Evolutionary conservation across 306 rosid species (phyloP), one percentile per base, ranked within the genome.

Genomic region (Lablab purpureus): DNA sequence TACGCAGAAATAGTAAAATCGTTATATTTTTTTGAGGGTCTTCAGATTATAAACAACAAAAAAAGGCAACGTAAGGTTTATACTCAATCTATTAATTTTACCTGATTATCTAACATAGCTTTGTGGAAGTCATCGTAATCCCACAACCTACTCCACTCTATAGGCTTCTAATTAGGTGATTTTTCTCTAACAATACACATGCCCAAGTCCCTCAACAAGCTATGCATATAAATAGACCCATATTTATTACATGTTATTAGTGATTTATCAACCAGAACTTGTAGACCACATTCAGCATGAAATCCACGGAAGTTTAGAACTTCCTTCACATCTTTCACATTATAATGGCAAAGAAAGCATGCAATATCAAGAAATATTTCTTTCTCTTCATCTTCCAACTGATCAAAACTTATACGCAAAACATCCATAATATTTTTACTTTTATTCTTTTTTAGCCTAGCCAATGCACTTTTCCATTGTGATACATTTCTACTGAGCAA

Each of bases 321-420:
- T 30, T 28, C 1, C 15, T 6, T 28, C n/a, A 0, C 1, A 0
- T 7, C 0, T 8, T 10, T 1, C 13, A 0, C 0, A 0, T 3
- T 1, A 10, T 1, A 2, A 1, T 0, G 0, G 2, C 6, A 7
- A 34, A n/a, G 4, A 2, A 47, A 49, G 4, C 59, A 75, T 3
- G 73, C 36, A 63, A 76, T 64, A 19, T 76, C 80, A 0, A 76
- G 10, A 49, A 76, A 63, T 34, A 64, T 63, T 14, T 76, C 40
- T 5, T 54, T 54, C 0, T 21, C 2, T 0, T 0, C 3, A 0
- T 54, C 60, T 0, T 54, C 28, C 6, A 54, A 0, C 2, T 21
- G 15, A 54, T 54, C 60, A 21, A 19, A 54, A 54, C 28, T 19
- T 21, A 54, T 3, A 9, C 15, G 14, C 2, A 54, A 2, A 12